Evolutionary conservation across 2,329 filamentous ascomycete species (phyloP).

Genomic region (Pseudogymnoascus sp.): DNA sequence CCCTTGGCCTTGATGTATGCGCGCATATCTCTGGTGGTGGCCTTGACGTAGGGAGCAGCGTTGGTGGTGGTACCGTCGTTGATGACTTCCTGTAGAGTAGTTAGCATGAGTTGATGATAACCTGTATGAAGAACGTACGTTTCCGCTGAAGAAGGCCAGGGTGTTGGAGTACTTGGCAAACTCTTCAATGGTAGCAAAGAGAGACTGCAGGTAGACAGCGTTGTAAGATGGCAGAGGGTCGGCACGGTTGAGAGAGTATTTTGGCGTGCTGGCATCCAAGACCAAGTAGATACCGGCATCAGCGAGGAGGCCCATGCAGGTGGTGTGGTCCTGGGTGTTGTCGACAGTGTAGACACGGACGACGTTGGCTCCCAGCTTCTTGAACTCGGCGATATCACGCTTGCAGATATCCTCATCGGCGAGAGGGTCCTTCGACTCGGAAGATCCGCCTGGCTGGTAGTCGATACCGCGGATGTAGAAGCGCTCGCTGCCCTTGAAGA

Average conservation of each 20-base stretch:
- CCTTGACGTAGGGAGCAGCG: conserved; percentile 93
- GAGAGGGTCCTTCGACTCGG: conserved; percentile 67
- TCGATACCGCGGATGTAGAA: conserved; percentile 94
- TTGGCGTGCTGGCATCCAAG: conserved; percentile 78
- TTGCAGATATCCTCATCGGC: conserved; percentile 62
- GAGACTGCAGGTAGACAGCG: conserved; percentile 67
- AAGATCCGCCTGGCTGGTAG: conserved; percentile 71
- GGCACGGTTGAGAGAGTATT: conserved; percentile 76
- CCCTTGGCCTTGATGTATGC: conserved; percentile 75
- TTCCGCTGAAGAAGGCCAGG: conserved; percentile 96
- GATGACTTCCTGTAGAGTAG: conserved; percentile 59
- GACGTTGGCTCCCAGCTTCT: conserved; percentile 75
- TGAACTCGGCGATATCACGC: conserved; percentile 77
- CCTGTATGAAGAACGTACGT: conserved; percentile 32
- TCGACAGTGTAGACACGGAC: conserved; percentile 95
- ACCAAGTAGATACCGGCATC: conserved; percentile 92
- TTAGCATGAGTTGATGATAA: not conserved
- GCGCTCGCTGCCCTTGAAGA: conserved; percentile 2
- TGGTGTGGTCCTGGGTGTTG: conserved; percentile 67
- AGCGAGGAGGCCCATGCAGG: conserved; percentile 76
- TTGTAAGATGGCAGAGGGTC: conserved; percentile 61
- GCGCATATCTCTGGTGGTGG: conserved; percentile 93
- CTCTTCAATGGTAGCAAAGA: conserved; percentile 74
- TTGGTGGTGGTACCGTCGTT: conserved; percentile 82
- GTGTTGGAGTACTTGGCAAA: conserved; percentile 80